These are phyloP conservation scores for Cicer pinnatifidum DNA, from an alignment of 306 rosid genomes.

Conservation along the genomic window DNA sequence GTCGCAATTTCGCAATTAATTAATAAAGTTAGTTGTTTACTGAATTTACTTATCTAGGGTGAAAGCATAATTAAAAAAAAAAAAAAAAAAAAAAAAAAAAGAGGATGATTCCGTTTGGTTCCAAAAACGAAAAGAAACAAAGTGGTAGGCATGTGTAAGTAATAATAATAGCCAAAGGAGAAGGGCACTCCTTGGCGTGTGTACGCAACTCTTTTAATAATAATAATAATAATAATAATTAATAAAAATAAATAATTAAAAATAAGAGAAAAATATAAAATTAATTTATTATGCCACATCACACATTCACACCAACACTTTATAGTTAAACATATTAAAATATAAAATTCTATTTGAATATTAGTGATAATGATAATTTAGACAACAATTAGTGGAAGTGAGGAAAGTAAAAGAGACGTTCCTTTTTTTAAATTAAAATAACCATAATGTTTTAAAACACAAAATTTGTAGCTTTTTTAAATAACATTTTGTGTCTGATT, in stretches of 20 bases:
- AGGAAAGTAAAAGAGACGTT: constrained; percentile 10
- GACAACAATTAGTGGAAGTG: constrained; percentile 14
- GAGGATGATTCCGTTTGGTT: background rate
- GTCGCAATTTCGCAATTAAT: background rate
- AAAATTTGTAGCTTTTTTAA: background rate
- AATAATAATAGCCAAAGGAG: background rate
- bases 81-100: background rate
- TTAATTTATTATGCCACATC: too few species aligned
- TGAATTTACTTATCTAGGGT: background rate
- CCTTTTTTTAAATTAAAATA: background rate
- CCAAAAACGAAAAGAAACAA: constrained; percentile 14
- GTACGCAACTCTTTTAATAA: constrained; percentile 22
- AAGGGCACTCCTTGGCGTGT: constrained; percentile 15
- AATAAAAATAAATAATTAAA: background rate
- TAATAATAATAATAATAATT: too few species aligned
- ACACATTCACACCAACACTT: too few species aligned
- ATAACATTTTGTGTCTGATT: background rate
- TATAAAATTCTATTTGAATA: too few species aligned
- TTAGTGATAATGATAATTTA: constrained; percentile 12
- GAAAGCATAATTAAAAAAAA: background rate
- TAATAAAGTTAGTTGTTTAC: too few species aligned
- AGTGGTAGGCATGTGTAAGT: constrained; percentile 41
- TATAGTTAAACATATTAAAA: too few species aligned
- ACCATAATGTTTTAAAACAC: background rate
- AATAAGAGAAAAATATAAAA: too few species aligned